phyloP scores from a whole-genome alignment of 2,329 filamentous ascomycete genomes.

The Nemania abortiva region DNA sequence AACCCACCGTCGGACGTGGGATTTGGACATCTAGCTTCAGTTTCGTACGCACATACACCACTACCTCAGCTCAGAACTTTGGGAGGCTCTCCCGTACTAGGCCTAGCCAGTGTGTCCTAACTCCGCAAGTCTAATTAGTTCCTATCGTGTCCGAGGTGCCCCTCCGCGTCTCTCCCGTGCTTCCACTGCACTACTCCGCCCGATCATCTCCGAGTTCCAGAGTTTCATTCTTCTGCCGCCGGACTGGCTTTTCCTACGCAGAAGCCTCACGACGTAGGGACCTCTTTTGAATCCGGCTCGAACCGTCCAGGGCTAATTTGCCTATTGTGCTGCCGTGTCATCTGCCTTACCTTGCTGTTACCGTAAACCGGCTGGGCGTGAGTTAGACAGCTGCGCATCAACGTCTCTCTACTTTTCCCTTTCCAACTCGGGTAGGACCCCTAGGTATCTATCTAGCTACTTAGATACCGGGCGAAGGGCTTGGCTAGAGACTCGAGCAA shows the following conservation, averaged over 20 bases:
- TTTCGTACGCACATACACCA: slow-evolving; percentile 5
- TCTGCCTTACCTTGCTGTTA: neutral
- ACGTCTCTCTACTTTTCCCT: neutral
- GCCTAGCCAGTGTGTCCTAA: neutral
- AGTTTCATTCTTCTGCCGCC: slow-evolving; percentile 16
- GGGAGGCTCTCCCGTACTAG: neutral
- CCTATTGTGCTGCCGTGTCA: neutral
- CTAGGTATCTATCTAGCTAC: neutral
- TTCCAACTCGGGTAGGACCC: neutral
- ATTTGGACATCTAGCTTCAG: slow-evolving; percentile 29
- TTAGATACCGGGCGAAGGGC: neutral
- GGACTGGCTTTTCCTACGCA: neutral
- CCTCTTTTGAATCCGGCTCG: slow-evolving; percentile 2
- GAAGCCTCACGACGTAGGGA: slow-evolving; percentile 7
- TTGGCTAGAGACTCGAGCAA: neutral
- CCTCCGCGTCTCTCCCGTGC: neutral
- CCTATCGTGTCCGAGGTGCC: slow-evolving; percentile 3
- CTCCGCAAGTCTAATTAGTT: slow-evolving; percentile 12
- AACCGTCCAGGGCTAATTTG: slow-evolving; percentile 6
- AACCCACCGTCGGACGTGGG: slow-evolving; percentile 22
- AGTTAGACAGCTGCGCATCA: slow-evolving; percentile 16
- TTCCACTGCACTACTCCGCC: slow-evolving; percentile 9
- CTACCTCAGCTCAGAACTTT: neutral
- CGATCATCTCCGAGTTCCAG: slow-evolving; percentile 17
- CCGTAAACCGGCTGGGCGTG: neutral